Evolutionary conservation across 2,329 filamentous ascomycete genomes (phyloP).

Genomic region (Sphaerulina populicola): DNA sequence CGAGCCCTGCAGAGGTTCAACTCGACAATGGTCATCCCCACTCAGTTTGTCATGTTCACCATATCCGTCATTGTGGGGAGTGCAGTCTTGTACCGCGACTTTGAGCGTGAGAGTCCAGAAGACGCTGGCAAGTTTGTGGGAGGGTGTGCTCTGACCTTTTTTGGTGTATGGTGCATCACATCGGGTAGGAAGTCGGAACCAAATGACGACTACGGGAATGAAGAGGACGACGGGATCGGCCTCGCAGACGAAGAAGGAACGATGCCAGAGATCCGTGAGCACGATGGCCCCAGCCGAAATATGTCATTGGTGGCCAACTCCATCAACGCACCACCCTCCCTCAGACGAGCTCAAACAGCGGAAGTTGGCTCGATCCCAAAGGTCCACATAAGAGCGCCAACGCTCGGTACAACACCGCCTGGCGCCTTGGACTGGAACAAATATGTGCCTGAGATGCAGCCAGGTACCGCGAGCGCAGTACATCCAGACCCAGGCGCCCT

Average conservation of each 20-base stretch:
- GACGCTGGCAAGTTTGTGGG: slow-evolving; percentile 79
- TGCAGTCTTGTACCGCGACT: slow-evolving; percentile 87
- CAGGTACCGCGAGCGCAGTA: slow-evolving; percentile 27
- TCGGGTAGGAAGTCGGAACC: slow-evolving; percentile 60
- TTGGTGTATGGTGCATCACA: slow-evolving; percentile 95
- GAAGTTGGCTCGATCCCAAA: slow-evolving; percentile 7
- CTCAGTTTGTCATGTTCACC: slow-evolving; percentile 95
- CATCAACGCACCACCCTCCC: slow-evolving; percentile 6
- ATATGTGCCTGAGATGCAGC: slow-evolving; percentile 14
- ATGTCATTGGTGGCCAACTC: slow-evolving; percentile 15
- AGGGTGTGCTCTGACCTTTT: slow-evolving; percentile 85
- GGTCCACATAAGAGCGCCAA: slow-evolving; percentile 4
- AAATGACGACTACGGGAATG: slow-evolving; percentile 39
- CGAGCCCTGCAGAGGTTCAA: slow-evolving; percentile 83
- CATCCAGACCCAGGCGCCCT: slow-evolving; percentile 24
- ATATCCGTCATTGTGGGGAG: slow-evolving; percentile 91
- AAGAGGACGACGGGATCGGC: slow-evolving; percentile 38
- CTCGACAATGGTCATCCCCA: slow-evolving; percentile 94
- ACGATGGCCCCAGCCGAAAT: slow-evolving; percentile 10
- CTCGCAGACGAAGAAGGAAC: slow-evolving; percentile 35
- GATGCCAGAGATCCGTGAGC: slow-evolving; percentile 25
- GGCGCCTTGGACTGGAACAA: slow-evolving; percentile 8
- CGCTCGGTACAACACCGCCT: slow-evolving; percentile 10
- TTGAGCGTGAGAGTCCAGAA: slow-evolving; percentile 67
- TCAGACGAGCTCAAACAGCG: slow-evolving; percentile 15